These are phyloP conservation scores for Ichthyophthirius multifiliis DNA, from an alignment of 169 alveolate species.

Conservation along the genomic window DNA sequence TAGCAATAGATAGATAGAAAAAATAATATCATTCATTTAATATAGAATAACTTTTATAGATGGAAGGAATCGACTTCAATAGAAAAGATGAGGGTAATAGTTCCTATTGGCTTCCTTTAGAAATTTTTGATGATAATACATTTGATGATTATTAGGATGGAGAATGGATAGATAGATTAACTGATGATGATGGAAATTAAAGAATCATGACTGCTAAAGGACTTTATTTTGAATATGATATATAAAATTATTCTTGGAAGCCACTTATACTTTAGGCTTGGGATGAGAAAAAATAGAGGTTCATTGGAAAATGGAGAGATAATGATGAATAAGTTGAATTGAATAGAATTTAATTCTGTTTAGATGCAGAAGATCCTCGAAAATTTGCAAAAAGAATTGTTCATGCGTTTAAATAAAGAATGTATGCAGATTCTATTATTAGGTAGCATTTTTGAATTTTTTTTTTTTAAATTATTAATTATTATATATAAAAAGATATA, in stretches of 20 bases:
- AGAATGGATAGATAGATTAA: constrained; percentile 86
- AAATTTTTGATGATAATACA: constrained; percentile 90
- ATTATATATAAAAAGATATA: constrained; percentile 62
- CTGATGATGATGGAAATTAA: constrained; percentile 41
- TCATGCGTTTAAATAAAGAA: constrained; percentile 82
- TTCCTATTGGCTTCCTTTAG: constrained; percentile 88
- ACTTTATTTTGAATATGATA: constrained; percentile 17
- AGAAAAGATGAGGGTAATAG: constrained; percentile 63
- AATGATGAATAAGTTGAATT: constrained; percentile 44
- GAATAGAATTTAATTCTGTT: constrained; percentile 73
- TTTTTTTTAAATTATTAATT: not conserved
- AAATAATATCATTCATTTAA: constrained; percentile 85
- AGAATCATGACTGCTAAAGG: constrained; percentile 37
- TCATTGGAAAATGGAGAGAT: constrained; percentile 86
- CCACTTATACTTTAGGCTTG: constrained; percentile 40
- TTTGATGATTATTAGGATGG: constrained; percentile 86
- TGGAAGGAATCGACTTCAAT: constrained; percentile 82
- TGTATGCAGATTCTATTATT: constrained; percentile 87
- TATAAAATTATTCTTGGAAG: not conserved
- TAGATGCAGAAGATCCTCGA: constrained; percentile 90
- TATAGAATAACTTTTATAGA: constrained; percentile 82
- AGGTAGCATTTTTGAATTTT: not conserved
- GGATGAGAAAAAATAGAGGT: constrained; percentile 69
- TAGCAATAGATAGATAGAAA: constrained; percentile 87
- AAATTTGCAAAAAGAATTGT: constrained; percentile 85